Evolutionary conservation across 2,329 filamentous ascomycete species (phyloP), one percentile per base, ranked within the genome.

Genomic region (Cercospora sp.): DNA sequence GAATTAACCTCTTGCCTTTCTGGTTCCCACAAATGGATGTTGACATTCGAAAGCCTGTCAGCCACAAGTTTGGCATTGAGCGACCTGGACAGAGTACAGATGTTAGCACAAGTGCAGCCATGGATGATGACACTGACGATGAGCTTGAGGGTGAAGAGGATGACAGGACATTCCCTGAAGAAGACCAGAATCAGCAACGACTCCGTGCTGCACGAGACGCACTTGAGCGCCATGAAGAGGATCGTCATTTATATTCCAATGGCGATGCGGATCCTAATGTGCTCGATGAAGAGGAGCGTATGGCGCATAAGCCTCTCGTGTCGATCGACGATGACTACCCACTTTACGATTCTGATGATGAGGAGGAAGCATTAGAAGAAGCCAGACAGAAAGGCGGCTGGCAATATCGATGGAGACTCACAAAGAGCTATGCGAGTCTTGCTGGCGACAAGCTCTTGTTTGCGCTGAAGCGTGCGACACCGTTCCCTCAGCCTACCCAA

Each of bases 21-120:
- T 99, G 95, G 95, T 92, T 94, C 84, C 95, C 95, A 0, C 95
- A 99, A 81, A 99, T 99, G 95, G 90, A 96, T 73, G 89, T 96
- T 26, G 95, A 99, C 77, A 99, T 99, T 75, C 91, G 94, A 73
- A 99, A 99, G 81, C 93, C 95, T 0, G 87, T 89, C 31, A 93
- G 88, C 3, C 93, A 95, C 75, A 89, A 91, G 73, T 98, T 98
- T 77, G 95, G 95, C 65, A 97, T 99, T 74, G 90, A 92, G 75
- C 87, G 94, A 36, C 89, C 91, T 0, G 89, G 88, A 6, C 87
- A 91, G 20, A 92, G 91, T 64, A 89, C 89, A 36, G 91, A 89
- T 42, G 89, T 91, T 65, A 90, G 88, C 23, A 94, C 92, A 0
- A 93, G 90, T 16, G 92, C 91, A 18, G 90, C 92, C 62, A 86